Base-by-base conservation (phyloP, 2,329 filamentous ascomycete species). In the Verticillium nubilum region DNA sequence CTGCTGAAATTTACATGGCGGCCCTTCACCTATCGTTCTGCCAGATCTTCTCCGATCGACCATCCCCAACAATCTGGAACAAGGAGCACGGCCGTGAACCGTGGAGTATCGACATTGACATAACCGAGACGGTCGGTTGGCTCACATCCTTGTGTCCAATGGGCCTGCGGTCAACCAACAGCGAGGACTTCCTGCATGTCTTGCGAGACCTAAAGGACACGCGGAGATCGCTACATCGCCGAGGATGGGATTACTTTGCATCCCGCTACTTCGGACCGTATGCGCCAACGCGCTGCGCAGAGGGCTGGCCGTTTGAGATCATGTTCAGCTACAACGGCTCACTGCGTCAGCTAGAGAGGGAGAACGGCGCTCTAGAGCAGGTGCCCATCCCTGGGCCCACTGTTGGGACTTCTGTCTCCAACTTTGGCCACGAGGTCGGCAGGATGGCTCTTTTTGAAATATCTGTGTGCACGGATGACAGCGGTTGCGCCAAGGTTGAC, bases 41-140 rank as follows among this genome's bases (percentile, higher is more conserved):
- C 2, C 79, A 80, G 59, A 78, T 78, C 0, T 87, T 87, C 60
- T 73, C 77, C 15, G 81, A 86, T 57, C 76, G 84, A 19, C 61
- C 65, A 0, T 68, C 74, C 0, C 84, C 84, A 0, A 78, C 79
- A 1, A 65, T 86, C 0, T 87, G 81, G 81, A 81, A 79, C 58
- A 79, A 81, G 62, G 80, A 82, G 61, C 75, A 78, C 37, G 81
- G 81, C 17, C 73, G 81, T 17, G 70, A 76, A n/a, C 67, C 72
- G 2, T 75, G 75, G 62, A 76, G 77, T 27, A 67, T 70, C 0
- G 76, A 78, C 17, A 71, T 81, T 13, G 80, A 86, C 67, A 76
- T 85, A 1, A 78, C 79, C 4, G 74, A 83, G 57, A 86, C 83
- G 0, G 82, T 86, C 0, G 84, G 84, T 2, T 86, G 83, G 83